Evolutionary conservation across 2,329 filamentous ascomycete species (phyloP), one percentile per base, ranked within the genome.

Genomic region (Thyridium curvatum): DNA sequence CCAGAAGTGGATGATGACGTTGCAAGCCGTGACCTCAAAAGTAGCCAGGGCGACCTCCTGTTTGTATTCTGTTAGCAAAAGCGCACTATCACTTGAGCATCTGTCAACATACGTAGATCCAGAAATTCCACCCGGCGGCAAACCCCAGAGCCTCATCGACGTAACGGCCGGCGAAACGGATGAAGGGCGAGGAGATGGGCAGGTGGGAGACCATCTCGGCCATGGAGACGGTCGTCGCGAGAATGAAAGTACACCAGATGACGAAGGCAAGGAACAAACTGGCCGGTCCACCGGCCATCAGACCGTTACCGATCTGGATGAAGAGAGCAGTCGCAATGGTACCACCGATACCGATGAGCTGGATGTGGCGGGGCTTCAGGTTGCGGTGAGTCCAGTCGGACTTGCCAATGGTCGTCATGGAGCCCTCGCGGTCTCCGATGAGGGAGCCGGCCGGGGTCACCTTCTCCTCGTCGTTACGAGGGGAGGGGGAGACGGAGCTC

Each of bases 141-240:
- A 86, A 82, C 1, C 82, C 82, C 42, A 88, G 84, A 3, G 83
- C 81, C 46, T 86, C 82, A 48, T 88, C 84, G 21, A 88, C 82
- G 47, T 79, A 88, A 34, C 82, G 74, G 12, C 83, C 82, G 4
- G 84, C 84, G 51, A 89, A 86, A 18, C 82, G 79, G 53, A 89
- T 84, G 56, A 90, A 89, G 0, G 84, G 83, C 31, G 82, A 86
- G 0, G 82, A 86, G 39, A 89, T 84, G 8, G 85, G 84, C 3
- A 86, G 65, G 46, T 84, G 86, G 0, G 82, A 84, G 8, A 86
- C 83, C 82, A 88, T 86, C 56, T 88, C 84, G 12, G 82, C 80
- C 64, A 85, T 77, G 53, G 21, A 26, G 21, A 26, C 21, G 21
- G 21, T 26, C 6, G 21, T 26, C 21, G 21, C 21, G 30, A 34